phyloP scores from a whole-genome alignment of 1,284 basidiomycete genomes.

The Ustilago nuda region DNA sequence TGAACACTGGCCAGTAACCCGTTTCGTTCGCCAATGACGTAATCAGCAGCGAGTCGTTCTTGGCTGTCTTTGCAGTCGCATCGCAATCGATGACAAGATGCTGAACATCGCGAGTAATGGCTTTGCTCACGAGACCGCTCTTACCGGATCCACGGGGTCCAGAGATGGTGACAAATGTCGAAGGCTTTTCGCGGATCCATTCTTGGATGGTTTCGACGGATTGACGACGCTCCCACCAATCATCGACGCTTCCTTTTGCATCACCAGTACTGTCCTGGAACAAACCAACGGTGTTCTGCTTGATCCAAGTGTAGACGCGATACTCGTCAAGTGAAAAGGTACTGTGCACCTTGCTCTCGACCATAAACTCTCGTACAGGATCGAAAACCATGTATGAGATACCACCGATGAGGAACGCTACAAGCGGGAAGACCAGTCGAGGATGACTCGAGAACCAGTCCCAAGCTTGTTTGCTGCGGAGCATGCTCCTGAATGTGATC shows the following conservation, averaged over 20 bases:
- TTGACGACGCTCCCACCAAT: constrained; percentile 85
- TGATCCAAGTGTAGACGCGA: constrained; percentile 52
- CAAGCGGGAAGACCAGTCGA: constrained; percentile 82
- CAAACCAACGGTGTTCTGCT: constrained; percentile 52
- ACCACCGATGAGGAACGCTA: constrained; percentile 87
- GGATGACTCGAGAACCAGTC: constrained; percentile 89
- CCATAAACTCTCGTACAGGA: constrained; percentile 85
- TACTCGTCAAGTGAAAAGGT: constrained; percentile 74
- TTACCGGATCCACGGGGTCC: constrained; percentile 95
- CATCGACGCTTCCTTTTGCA: constrained; percentile 68
- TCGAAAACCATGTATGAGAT: constrained; percentile 90
- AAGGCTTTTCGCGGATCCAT: constrained; percentile 81
- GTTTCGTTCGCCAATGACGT: constrained; percentile 81
- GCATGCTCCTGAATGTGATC: constrained; percentile 78
- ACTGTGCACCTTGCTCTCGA: constrained; percentile 83
- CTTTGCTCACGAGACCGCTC: constrained; percentile 76
- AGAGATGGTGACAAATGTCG: constrained; percentile 80
- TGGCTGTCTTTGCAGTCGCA: constrained; percentile 77
- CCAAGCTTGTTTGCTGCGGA: constrained; percentile 81
- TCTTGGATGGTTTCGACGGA: constrained; percentile 78
- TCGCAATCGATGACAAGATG: constrained; percentile 81
- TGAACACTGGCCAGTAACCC: constrained; percentile 76
- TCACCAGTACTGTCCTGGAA: constrained; percentile 43
- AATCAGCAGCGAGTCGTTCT: constrained; percentile 78
- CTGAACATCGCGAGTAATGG: constrained; percentile 66